Evolutionary conservation across 192 early-diverging fungal genomes (phyloP), one percentile per base, ranked within the genome.

Genomic region (Powellomyces hirtus): DNA sequence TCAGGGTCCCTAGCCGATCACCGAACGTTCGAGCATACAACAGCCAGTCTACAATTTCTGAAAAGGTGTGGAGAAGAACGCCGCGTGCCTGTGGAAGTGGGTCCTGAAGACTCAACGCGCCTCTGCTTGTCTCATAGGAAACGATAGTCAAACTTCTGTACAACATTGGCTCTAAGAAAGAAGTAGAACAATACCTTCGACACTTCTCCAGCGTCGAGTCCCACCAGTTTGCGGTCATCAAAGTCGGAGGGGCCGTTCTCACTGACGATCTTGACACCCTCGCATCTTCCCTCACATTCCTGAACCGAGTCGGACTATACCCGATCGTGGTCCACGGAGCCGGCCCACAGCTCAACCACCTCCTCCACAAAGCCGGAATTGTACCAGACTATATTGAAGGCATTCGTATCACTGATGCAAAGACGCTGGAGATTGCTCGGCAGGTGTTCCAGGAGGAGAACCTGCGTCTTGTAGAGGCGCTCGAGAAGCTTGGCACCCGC

Each of bases 141-240:
- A 84, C 82, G n/a, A 84, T 84, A 37, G 74, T 84, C 31, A 84
- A 84, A 62, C 72, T 84, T 5, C 83, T 99, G 31, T 98, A 99
- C 84, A 99, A 98, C 78, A 98, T 99, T 79, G 97, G 96, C 36
- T 98, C 95, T 11, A 93, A 93, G 74, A 96, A 95, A 80, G 97
- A 99, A 71, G 96, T 98, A 22, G 95, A 99, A 74, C 95, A 97
- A 84, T 99, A 99, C 64, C 86, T 99, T 58, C 87, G 91, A 34
- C 93, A 95, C 70, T 99, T 99, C 75, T 92, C 94, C 0, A 94
- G 92, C 0, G 97, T 98, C 46, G 95, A 98, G 78, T 94, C 92
- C 24, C 97, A 99, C 84, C 96, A 98, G 82, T 99, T 99, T 81
- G 97, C 97, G 7, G 95, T 99, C 38, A 97, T 99, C 84, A 99